These are phyloP conservation scores for Serendipita sp. DNA, from an alignment of 768 basidiomycete genomes.

Conservation along the genomic window DNA sequence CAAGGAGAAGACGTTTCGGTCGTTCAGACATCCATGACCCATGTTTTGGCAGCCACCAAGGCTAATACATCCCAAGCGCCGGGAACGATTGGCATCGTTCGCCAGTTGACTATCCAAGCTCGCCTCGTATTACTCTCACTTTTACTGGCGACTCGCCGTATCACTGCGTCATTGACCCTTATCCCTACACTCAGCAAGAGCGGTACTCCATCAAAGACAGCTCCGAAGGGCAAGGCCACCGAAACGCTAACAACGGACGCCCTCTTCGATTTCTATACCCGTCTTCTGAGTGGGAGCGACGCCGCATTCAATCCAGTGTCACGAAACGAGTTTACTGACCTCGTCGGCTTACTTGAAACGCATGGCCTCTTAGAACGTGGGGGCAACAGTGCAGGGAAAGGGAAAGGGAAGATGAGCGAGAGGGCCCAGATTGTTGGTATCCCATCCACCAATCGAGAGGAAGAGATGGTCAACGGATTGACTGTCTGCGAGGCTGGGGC, in stretches of 20 bases:
- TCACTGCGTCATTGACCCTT: conserved; percentile 40
- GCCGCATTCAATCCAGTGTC: conserved; percentile 52
- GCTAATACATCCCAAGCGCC: conserved; percentile 23
- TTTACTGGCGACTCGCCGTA: conserved; percentile 47
- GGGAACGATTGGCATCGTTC: conserved; percentile 49
- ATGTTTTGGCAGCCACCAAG: conserved; percentile 62
- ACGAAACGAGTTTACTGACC: conserved; percentile 60
- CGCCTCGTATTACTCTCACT: conserved; percentile 52
- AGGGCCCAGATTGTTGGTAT: conserved; percentile 9
- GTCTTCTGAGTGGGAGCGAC: conserved; percentile 30
- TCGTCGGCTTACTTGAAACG: conserved; percentile 57
- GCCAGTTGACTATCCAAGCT: conserved; percentile 55
- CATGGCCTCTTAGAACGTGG: conserved; percentile 35
- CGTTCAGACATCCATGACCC: conserved; percentile 22
- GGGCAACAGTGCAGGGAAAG: background rate
- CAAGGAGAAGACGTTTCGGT: conserved; percentile 19
- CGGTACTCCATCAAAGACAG: conserved; percentile 6
- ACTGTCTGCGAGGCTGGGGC: background rate
- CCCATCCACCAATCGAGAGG: conserved; percentile 7
- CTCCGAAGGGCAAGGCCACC: conserved; percentile 13
- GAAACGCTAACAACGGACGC: conserved; percentile 39
- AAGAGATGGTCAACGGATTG: conserved; percentile 11
- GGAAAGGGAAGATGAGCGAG: background rate
- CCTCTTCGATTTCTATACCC: conserved; percentile 48
- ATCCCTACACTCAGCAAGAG: conserved; percentile 17